phyloP scores from a whole-genome alignment of 768 basidiomycete genomes.

The Grammothele lineata region DNA sequence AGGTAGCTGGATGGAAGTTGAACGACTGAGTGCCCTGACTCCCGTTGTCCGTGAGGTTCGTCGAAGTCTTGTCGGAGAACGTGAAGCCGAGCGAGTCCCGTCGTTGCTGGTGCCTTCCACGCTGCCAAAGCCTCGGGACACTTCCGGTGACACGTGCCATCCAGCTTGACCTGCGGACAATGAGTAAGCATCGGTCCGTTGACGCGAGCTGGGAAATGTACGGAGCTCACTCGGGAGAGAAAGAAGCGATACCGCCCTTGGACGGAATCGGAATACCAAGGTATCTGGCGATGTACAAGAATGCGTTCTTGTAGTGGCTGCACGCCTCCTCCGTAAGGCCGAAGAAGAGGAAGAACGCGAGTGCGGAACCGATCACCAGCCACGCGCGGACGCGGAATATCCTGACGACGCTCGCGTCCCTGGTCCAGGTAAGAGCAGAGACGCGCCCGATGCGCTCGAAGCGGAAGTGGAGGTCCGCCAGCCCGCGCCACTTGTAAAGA shows the following conservation, averaged over 20 bases:
- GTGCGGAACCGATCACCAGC: conserved; percentile 32
- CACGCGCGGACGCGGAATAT: conserved; percentile 26
- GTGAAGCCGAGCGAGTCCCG: too few relatives aligned
- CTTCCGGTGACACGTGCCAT: too few relatives aligned
- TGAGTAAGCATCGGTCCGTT: too few relatives aligned
- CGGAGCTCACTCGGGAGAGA: too few relatives aligned
- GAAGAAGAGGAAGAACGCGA: conserved; percentile 49
- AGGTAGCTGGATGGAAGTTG: too few relatives aligned
- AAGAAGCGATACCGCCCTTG: conserved; percentile 1
- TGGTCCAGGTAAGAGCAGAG: conserved; percentile 37
- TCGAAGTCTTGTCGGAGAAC: too few relatives aligned
- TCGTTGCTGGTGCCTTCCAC: too few relatives aligned
- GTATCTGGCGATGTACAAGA: conserved; percentile 22
- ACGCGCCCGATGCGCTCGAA: conserved; percentile 37
- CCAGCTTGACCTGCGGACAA: too few relatives aligned
- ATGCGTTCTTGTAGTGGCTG: conserved; percentile 31
- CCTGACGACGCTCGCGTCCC: background rate
- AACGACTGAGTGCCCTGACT: too few relatives aligned
- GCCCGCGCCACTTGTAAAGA: conserved; percentile 41
- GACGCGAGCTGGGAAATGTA: too few relatives aligned
- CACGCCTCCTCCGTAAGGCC: conserved; percentile 47
- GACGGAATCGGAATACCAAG: conserved; percentile 19
- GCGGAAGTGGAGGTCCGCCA: conserved; percentile 47
- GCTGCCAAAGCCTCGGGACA: too few relatives aligned
- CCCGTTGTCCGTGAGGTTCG: too few relatives aligned